These are phyloP conservation scores for Botryotinia globosa DNA, from an alignment of 2,329 filamentous ascomycete species.

Conservation along the genomic window DNA sequence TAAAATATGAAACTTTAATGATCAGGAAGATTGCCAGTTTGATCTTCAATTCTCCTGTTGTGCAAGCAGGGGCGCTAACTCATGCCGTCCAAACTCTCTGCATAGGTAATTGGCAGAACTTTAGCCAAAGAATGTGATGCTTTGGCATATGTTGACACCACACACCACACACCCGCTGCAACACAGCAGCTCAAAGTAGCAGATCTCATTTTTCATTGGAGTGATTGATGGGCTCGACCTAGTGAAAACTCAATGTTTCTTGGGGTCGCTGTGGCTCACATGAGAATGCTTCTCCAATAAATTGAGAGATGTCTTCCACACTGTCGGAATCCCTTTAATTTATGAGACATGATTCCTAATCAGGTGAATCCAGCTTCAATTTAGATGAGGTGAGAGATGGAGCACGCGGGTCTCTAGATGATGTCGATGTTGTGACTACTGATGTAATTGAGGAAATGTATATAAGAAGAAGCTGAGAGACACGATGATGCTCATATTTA, in stretches of 20 bases:
- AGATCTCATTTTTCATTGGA: background rate
- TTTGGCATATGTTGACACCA: conserved; percentile 3
- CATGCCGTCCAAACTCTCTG: background rate
- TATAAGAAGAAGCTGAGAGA: background rate
- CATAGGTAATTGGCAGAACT: conserved; percentile 7
- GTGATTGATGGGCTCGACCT: background rate
- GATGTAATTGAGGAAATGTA: background rate
- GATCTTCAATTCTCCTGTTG: background rate
- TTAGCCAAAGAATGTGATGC: conserved; percentile 9
- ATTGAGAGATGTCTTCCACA: background rate
- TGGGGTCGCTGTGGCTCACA: background rate
- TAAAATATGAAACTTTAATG: background rate
- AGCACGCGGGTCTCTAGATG: background rate
- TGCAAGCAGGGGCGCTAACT: background rate
- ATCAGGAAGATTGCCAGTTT: background rate
- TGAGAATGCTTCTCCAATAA: background rate
- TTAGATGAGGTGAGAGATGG: background rate
- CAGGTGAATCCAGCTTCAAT: background rate
- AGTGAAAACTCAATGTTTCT: background rate
- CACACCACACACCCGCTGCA: background rate
- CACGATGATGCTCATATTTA: background rate
- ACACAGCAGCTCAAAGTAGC: background rate
- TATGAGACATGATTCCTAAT: conserved; percentile 4
- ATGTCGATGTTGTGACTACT: background rate
- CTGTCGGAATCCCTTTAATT: background rate